Evolutionary conservation across 2,329 filamentous ascomycete species (phyloP).

Genomic region (Tolypocladium pustulatum): DNA sequence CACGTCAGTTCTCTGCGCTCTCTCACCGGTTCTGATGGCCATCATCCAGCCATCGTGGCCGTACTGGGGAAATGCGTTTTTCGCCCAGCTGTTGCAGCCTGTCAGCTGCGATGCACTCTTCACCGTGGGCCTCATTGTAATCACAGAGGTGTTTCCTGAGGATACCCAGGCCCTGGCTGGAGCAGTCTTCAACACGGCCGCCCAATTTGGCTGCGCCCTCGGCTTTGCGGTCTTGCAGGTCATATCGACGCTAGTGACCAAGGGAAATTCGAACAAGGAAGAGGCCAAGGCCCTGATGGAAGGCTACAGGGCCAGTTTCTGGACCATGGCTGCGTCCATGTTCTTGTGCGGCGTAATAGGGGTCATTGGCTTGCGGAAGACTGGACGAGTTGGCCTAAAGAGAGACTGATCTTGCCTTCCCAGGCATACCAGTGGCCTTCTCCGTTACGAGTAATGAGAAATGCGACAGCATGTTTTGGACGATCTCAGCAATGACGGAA

Average conservation of each 20-base stretch:
- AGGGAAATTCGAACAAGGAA: constrained; percentile 15
- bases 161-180: constrained; percentile 48
- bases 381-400: constrained; percentile 36
- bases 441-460: not conserved
- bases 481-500: not conserved
- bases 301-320: constrained; percentile 40
- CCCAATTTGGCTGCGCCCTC: constrained; percentile 43
- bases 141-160: constrained; percentile 43
- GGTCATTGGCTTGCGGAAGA: constrained; percentile 26
- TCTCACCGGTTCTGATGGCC: constrained; percentile 44
- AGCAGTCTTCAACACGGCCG: constrained; percentile 49
- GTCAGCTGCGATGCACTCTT: constrained; percentile 39
- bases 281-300: constrained; percentile 25
- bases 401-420: constrained; percentile 15
- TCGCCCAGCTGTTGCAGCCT: constrained; percentile 30
- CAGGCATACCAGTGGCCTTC: not conserved
- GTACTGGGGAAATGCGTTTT: constrained; percentile 40
- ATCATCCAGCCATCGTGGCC: constrained; percentile 33
- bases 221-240: constrained; percentile 37
- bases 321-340: constrained; percentile 38
- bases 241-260: constrained; percentile 27
- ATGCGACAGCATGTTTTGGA: not conserved
- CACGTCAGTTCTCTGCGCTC: constrained; percentile 29
- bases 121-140: constrained; percentile 43
- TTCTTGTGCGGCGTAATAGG: constrained; percentile 27